Percentiles rank a stretch among this genome's conserved stretches.
These are phyloP conservation scores for Perkinsus chesapeaki DNA, from an alignment of 169 alveolate species.

Conservation along the genomic window DNA sequence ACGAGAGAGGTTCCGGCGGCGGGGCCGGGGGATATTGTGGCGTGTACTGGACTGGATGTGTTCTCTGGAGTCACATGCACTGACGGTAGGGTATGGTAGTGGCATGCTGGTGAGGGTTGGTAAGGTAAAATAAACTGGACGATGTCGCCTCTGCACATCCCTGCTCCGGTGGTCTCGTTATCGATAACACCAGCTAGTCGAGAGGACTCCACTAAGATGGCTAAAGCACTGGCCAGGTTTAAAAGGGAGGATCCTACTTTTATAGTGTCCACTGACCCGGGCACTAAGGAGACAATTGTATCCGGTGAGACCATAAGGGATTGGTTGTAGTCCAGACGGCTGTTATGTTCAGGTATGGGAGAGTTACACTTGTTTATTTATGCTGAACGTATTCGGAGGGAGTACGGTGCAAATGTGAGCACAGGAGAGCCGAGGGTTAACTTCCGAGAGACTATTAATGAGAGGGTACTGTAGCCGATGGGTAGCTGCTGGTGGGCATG, in stretches of 20 bases:
- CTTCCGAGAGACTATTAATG: conserved; percentile 47
- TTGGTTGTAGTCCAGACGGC: not conserved
- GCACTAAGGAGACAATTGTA: conserved; percentile 74
- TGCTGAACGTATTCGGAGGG: conserved; percentile 87
- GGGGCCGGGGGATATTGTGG: conserved; percentile 91
- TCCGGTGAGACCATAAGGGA: conserved; percentile 61
- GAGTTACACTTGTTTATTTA: conserved; percentile 86
- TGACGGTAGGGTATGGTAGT: conserved; percentile 23
- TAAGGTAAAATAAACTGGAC: conserved; percentile 50
- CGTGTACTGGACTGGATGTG: conserved; percentile 86
- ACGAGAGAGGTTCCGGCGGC: conserved; percentile 81
- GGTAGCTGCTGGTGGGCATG: not conserved
- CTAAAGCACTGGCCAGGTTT: conserved; percentile 79
- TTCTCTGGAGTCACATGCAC: conserved; percentile 83
- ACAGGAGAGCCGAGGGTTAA: conserved; percentile 89
- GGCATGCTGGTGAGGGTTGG: not conserved
- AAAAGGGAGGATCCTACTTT: conserved; percentile 92
- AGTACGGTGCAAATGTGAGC: conserved; percentile 54
- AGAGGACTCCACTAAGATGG: conserved; percentile 52
- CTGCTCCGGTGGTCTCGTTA: conserved; percentile 86
- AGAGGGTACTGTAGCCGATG: conserved; percentile 13
- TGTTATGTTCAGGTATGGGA: conserved; percentile 82
- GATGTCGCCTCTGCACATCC: conserved; percentile 77
- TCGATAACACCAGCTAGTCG: conserved; percentile 65
- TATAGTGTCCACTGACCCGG: conserved; percentile 68